Percentiles rank a stretch among this genome's conserved stretches.
Evolutionary conservation across 768 basidiomycete genomes (phyloP).

Genomic region (Nidularia pulvinata): DNA sequence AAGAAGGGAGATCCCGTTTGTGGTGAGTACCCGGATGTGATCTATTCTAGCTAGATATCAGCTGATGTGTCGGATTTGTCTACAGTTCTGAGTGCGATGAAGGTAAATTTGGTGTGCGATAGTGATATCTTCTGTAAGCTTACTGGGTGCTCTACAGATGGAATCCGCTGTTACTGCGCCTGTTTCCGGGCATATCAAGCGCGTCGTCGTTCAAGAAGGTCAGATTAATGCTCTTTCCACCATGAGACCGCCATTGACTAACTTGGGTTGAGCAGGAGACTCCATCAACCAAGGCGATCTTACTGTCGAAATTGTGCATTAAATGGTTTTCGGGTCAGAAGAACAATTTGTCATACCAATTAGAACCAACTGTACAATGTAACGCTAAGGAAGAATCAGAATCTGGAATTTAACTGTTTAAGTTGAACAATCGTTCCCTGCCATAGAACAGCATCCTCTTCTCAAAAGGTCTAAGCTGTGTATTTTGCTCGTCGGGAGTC

Average conservation of each 20-base stretch:
- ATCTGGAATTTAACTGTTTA: too few relatives aligned
- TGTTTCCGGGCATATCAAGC: conserved; percentile 95
- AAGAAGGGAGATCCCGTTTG: conserved; percentile 97
- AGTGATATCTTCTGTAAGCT: conserved; percentile 3
- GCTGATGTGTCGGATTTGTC: conserved; percentile 13
- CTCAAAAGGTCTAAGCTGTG: too few relatives aligned
- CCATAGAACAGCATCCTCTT: too few relatives aligned
- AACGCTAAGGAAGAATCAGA: not conserved
- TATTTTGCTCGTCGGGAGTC: not conserved
- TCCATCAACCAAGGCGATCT: conserved; percentile 95
- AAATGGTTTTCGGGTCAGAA: conserved; percentile 10
- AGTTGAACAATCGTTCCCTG: too few relatives aligned
- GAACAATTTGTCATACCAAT: conserved; percentile 3
- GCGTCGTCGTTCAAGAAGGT: conserved; percentile 91
- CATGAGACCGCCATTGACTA: not conserved
- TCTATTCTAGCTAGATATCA: not conserved
- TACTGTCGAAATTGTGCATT: conserved; percentile 85
- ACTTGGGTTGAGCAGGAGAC: conserved; percentile 56
- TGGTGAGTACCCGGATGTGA: conserved; percentile 49
- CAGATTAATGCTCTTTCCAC: conserved; percentile 9
- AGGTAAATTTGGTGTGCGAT: conserved; percentile 42
- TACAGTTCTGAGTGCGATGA: conserved; percentile 94
- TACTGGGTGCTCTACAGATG: conserved; percentile 61
- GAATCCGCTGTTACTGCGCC: conserved; percentile 96
- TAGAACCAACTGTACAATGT: conserved; percentile 2